A percentile compares a stretch with the other conserved stretches of the same genome.
phyloP scores from a whole-genome alignment of 2,329 filamentous ascomycete species.

The Podosphaera fusca region DNA sequence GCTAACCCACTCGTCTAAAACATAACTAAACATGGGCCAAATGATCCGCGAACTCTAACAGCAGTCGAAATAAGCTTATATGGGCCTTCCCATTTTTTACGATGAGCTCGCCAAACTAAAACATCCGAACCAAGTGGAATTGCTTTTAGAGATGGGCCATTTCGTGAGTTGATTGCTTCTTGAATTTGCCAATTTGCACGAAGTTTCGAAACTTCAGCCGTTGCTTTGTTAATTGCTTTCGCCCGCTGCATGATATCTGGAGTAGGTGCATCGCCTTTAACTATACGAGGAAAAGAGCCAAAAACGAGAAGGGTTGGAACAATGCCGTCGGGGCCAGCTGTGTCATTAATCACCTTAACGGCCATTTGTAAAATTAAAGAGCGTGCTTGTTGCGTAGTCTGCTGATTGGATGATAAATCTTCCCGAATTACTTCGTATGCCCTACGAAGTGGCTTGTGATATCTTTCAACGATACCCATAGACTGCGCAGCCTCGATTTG shows the following conservation, averaged over 20 bases:
- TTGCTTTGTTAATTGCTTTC: slow-evolving; percentile 3
- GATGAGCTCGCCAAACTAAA: slow-evolving; percentile 2
- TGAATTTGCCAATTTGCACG: slow-evolving; percentile 1
- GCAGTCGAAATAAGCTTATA: background rate
- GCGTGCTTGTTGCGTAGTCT: no score
- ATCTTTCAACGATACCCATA: background rate
- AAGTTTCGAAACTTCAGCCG: slow-evolving; percentile 3
- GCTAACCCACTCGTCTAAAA: no score
- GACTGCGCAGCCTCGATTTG: background rate
- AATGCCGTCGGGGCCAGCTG: slow-evolving; percentile 1
- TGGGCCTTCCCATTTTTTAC: background rate
- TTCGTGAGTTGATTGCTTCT: slow-evolving; percentile 1
- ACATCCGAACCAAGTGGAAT: slow-evolving; percentile 1
- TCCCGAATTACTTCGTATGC: background rate
- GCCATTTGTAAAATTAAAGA: background rate
- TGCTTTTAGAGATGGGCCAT: background rate
- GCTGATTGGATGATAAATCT: no score
- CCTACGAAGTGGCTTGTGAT: background rate
- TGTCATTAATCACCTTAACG: background rate
- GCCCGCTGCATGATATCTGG: background rate
- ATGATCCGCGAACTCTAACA: no score
- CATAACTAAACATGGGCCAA: no score
- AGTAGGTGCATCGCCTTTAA: background rate
- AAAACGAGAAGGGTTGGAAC: background rate
- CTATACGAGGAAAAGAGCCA: background rate